phyloP scores from a whole-genome alignment of 192 early-diverging fungal species.

The Rhizophagus prolifer region DNA sequence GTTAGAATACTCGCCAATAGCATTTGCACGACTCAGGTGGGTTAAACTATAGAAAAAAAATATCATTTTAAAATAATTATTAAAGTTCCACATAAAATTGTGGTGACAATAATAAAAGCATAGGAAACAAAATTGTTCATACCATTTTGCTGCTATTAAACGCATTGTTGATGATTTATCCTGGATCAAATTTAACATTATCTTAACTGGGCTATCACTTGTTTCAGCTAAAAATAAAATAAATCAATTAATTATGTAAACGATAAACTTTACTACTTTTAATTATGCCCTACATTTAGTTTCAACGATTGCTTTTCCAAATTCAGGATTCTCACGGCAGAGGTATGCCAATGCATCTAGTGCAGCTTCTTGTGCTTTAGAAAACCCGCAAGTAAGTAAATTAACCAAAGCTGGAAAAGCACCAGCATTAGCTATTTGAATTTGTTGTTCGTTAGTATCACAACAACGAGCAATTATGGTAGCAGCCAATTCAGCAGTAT shows the following conservation, averaged over 20 bases:
- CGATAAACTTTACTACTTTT: background rate
- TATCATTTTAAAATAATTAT: background rate
- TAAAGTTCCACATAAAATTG: background rate
- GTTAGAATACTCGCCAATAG: slow-evolving; percentile 52
- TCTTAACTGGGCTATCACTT: slow-evolving; percentile 44
- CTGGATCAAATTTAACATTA: slow-evolving; percentile 63
- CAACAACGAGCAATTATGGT: slow-evolving; percentile 64
- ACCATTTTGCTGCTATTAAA: slow-evolving; percentile 71
- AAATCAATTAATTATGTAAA: slow-evolving; percentile 1
- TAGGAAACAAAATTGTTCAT: background rate
- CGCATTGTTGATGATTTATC: slow-evolving; percentile 68
- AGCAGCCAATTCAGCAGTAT: slow-evolving; percentile 64
- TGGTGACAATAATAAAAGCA: background rate
- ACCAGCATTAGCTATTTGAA: slow-evolving; percentile 53
- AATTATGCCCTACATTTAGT: slow-evolving; percentile 40
- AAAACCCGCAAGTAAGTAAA: slow-evolving; percentile 52
- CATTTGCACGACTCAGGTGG: slow-evolving; percentile 61
- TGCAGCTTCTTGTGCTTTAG: slow-evolving; percentile 75
- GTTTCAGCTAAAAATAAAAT: slow-evolving; percentile 36
- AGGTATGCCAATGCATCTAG: slow-evolving; percentile 73
- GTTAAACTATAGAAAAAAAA: slow-evolving; percentile 47
- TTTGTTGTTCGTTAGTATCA: slow-evolving; percentile 60
- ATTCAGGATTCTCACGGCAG: slow-evolving; percentile 57
- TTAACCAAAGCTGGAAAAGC: slow-evolving; percentile 57
- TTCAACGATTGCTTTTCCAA: slow-evolving; percentile 53